A percentile compares a stretch with the other conserved stretches of the same genome.
Evolutionary conservation across 2,329 filamentous ascomycete species (phyloP).

Genomic region (Chaetomium olivaceum): DNA sequence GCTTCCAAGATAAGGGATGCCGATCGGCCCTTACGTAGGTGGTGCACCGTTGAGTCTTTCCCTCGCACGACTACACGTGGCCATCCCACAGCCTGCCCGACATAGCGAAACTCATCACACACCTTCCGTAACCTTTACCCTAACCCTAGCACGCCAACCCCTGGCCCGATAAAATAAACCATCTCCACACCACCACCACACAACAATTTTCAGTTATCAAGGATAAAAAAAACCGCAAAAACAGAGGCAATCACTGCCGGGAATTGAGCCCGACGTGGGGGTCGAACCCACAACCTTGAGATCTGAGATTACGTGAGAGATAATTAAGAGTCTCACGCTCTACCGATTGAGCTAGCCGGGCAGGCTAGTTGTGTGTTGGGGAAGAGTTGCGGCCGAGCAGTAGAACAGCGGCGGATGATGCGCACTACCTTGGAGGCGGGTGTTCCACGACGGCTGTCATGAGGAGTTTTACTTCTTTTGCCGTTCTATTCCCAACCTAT

Average conservation of each 20-base stretch:
- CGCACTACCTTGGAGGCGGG: no score
- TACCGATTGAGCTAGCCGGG: slow-evolving; percentile 69
- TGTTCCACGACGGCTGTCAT: no score
- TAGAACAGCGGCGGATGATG: not conserved
- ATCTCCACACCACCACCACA: not conserved
- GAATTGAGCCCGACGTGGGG: slow-evolving; percentile 30
- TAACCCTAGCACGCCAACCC: not conserved
- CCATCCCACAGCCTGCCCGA: not conserved
- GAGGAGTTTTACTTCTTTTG: not conserved
- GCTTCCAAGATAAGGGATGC: no score
- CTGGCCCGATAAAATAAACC: not conserved
- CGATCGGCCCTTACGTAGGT: no score
- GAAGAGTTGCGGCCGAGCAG: no score
- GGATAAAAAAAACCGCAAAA: not conserved
- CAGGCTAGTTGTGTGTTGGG: slow-evolving; percentile 30
- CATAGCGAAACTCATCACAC: no score
- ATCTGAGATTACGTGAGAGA: slow-evolving; percentile 3
- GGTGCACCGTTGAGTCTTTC: not conserved
- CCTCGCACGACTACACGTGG: not conserved
- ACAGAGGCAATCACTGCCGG: slow-evolving; percentile 20
- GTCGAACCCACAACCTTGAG: slow-evolving; percentile 31
- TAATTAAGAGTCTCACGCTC: slow-evolving; percentile 68
- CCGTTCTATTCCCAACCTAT: not conserved
- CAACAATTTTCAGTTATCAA: not conserved
- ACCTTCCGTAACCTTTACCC: not conserved